Evolutionary conservation across 768 basidiomycete species (phyloP), one percentile per base, ranked within the genome.

Genomic region (Termitomyces sp.): DNA sequence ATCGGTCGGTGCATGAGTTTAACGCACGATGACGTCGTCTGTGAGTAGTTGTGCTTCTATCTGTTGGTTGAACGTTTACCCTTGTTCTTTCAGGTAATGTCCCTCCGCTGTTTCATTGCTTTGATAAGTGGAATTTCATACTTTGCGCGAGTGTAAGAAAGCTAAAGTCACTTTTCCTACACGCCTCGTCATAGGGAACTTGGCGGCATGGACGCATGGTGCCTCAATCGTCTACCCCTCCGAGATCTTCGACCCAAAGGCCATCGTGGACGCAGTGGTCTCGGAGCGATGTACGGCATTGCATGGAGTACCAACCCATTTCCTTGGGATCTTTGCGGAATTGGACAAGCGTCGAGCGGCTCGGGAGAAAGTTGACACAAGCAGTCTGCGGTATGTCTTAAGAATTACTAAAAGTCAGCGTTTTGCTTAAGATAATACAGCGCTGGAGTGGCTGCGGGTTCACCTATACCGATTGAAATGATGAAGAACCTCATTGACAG

Each of bases 251-350:
- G 73, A 89, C 62, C 84, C 91, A 0, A 69, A 71, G 34, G 76
- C 84, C 1, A 86, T 91, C 51, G 86, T 93, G 9, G 85, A 91
- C 55, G 81, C 91, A 0, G 70, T 93, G n/a, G 69, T 79, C 7
- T 75, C 76, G 18, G 91, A 93, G 63, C 76, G 74, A 58, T 93
- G 91, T 54, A 92, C 90, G 0, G 88, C 87, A 0, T 73, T 94
- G 55, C 91, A 93, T 62, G 91, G 91, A 7, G 91, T 93, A 6
- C 91, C 91, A 0, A 93, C 91, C 0, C 91, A 93, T 68, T 93
- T 93, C 69, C 76, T 91, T 1, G 91, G 86, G 6, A 82, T 93
- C 1, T 73, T 93, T 27, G 69, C 79, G 0, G 90, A 92, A 68
- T 78, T 92, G 9, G 80, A 85, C 58, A 80, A 75, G 59, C 74